Evolutionary conservation across 257 asterid species (phyloP).

Genomic region (Cruciata laevipes): DNA sequence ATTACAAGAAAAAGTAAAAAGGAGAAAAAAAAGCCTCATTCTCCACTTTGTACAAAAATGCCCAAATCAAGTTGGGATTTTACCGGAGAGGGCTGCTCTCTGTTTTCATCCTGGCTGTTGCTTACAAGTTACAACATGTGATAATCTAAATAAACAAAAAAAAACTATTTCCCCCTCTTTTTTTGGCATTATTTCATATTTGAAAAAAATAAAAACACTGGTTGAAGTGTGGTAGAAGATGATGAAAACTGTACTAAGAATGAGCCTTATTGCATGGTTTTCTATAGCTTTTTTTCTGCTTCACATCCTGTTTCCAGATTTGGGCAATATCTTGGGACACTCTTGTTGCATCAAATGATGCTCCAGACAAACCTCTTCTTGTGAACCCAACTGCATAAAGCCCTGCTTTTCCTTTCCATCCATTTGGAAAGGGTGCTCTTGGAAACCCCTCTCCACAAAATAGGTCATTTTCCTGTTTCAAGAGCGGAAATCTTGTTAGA

Average conservation of each 20-base stretch:
- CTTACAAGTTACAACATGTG: slow-evolving; percentile 16
- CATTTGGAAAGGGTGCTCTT: slow-evolving; percentile 63
- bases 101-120: slow-evolving; percentile 7
- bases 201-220: neutral
- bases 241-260: slow-evolving; percentile 4
- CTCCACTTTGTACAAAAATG: slow-evolving; percentile 36
- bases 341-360: slow-evolving; percentile 63
- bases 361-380: slow-evolving; percentile 81
- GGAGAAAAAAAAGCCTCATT: slow-evolving; percentile 25
- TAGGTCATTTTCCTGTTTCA: slow-evolving; percentile 55
- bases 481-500: neutral
- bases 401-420: slow-evolving; percentile 89
- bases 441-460: slow-evolving; percentile 73
- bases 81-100: slow-evolving; percentile 52
- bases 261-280: slow-evolving; percentile 26
- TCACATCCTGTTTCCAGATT: slow-evolving; percentile 68
- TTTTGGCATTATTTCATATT: neutral
- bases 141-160: slow-evolving; percentile 20
- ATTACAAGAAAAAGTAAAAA: neutral
- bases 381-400: slow-evolving; percentile 87
- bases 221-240: neutral
- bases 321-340: slow-evolving; percentile 70
- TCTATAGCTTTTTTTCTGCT: slow-evolving; percentile 25
- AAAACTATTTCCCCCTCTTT: slow-evolving; percentile 5
- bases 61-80: slow-evolving; percentile 42